A percentile compares a stretch with the other conserved stretches of the same genome.
These are phyloP conservation scores for Suillus subaureus DNA, from an alignment of 768 basidiomycete species.

Conservation along the genomic window DNA sequence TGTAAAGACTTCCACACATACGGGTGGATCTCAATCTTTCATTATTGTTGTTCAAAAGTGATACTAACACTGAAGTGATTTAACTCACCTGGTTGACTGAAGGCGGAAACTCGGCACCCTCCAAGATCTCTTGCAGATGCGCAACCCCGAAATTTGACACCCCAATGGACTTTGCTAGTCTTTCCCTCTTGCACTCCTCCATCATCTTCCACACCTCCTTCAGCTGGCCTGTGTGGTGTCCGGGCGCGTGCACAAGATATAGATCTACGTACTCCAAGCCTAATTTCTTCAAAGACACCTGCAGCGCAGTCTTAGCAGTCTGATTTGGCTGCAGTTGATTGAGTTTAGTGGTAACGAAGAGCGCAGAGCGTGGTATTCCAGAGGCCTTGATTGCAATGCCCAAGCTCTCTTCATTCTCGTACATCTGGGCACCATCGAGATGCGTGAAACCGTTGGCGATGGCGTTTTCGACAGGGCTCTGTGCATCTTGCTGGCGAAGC, in stretches of 20 bases:
- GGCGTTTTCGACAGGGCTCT: constrained; percentile 23
- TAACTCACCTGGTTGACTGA: constrained; percentile 68
- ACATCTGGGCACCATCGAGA: not conserved
- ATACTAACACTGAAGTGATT: constrained; percentile 1
- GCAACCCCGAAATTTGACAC: constrained; percentile 67
- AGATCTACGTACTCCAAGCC: constrained; percentile 44
- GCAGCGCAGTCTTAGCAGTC: constrained; percentile 41
- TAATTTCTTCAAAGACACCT: constrained; percentile 29
- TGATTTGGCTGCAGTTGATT: constrained; percentile 42
- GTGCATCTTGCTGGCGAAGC: constrained; percentile 30
- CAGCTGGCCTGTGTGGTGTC: constrained; percentile 24
- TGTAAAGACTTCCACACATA: constrained; percentile 45
- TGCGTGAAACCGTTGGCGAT: constrained; percentile 35
- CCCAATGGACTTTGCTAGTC: constrained; percentile 50
- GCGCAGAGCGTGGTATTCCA: constrained; percentile 34
- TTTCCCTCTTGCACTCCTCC: constrained; percentile 51
- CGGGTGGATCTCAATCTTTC: constrained; percentile 68
- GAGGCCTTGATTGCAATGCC: constrained; percentile 33
- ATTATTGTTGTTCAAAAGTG: not conserved
- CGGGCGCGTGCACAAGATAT: constrained; percentile 46
- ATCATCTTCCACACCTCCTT: constrained; percentile 55
- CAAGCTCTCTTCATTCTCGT: constrained; percentile 33
- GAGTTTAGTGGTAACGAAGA: constrained; percentile 63
- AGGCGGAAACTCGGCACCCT: constrained; percentile 55
- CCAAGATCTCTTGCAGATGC: constrained; percentile 53